Evolutionary conservation across 2,329 filamentous ascomycete species (phyloP), one percentile per base, ranked within the genome.

Genomic region (Hypoxylon sp.): DNA sequence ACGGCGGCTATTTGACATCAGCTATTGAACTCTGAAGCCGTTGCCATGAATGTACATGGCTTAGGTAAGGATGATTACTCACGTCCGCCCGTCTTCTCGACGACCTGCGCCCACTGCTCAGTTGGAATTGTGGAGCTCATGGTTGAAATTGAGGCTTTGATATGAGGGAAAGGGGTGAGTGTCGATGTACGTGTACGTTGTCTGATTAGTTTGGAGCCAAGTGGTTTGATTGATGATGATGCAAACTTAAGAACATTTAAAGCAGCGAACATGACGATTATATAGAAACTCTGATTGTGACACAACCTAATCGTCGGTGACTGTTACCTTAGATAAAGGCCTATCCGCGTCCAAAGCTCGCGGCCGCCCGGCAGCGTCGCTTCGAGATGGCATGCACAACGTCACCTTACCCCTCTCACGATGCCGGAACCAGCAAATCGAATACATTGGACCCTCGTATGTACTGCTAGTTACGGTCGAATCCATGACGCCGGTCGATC

Each of bases 61-160:
- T 46, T 37, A 25, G 58, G 37, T 57, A 37, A 33, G 80, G 81
- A 53, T 78, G 73, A n/a, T 79, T 42, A 84, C 88, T 77, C 85
- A 85, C 90, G 88, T 62, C 90, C 91, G 74, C 92, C 94, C 64
- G 87, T 90, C 86, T 94, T 88, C 82, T 97, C 92, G 76, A 96
- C 86, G 75, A 98, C 93, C 82, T 96, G 92, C 57, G 95, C 95
- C 93, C 92, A 97, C 85, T 98, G 95, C 81, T 90, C 90, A 56
- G 86, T 88, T 66, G 95, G 95, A 77, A 98, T 88, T 62, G 89
- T 74, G 58, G 77, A 67, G 61, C 84, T 77, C 84, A 86, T 86
- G 62, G 40, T 78, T 55, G 37, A 37, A 57, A 42, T 40, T 55
- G 64, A 37, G 56, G 25, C 55, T 58, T 44, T 44, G 27, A 57